Evolutionary conservation across 805 yeast genomes (phyloP), one percentile per base, ranked within the genome.

Genomic region (Kuraishia borneana): DNA sequence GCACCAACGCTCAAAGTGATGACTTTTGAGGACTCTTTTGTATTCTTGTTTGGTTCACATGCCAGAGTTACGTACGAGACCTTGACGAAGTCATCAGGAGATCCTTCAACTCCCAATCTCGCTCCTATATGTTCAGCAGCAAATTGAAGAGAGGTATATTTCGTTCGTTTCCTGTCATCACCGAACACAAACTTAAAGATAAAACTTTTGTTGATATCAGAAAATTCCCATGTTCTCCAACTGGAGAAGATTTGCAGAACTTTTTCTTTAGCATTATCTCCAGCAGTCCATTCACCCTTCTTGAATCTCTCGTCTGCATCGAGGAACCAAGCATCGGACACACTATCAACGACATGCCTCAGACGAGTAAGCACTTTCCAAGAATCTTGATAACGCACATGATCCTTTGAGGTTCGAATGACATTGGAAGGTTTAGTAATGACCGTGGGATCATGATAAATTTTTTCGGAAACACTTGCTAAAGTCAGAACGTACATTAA

Each of bases 171-270:
- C n/a, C n/a, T 48, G 45, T 10, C 16, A 6, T 46, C 46, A n/a
- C 49, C 48, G 45, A 79, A 79, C 2, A 73, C 64, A 40, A 58
- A 60, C 21, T 54, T 53, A 44, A 81, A 74, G 18, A 82, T 61
- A 36, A 63, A 71, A 34, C 76, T 68, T 26, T 68, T 59, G n/a
- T 68, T 67, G 17, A 76, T 68, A 44, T 73, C 72, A 21, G 75
- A 64, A 30, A 82, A 78, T 45, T 89, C 98, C 96, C 97, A 88
- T 39, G 76, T 74, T 61, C 96, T 72, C 96, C 97, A 92, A 10
- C 67, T 61, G 0, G 76, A 62, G 45, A 87, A 85, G 1, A 76
- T 63, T 3, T 64, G 57, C 18, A 73, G 52, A 2, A 83, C 82
- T 12, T 65, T 65, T 6, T 61, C 58, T 38, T 64, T 61, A 0